A percentile compares a stretch with the other conserved stretches of the same genome.
Conservation (phyloP, 352 stramenopile genomes). For the Pythium monospermum region DNA sequence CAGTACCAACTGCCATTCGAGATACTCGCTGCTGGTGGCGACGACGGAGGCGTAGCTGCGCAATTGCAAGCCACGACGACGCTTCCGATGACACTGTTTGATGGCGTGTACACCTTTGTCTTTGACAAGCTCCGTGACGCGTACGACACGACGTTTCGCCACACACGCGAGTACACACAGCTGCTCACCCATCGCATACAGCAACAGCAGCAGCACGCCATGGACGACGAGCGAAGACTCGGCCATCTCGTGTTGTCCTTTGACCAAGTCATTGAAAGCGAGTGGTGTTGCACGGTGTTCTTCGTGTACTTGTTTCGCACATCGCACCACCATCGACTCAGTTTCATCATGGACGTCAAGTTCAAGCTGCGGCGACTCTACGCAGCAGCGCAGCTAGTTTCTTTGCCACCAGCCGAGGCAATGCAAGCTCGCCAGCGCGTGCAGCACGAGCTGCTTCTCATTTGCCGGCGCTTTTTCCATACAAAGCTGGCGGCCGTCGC, state of each 20-base stretch:
- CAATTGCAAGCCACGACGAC: slow-evolving; percentile 1
- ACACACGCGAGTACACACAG: slow-evolving; percentile 27
- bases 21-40: neutral
- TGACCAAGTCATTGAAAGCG: slow-evolving; percentile 52
- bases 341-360: slow-evolving; percentile 52
- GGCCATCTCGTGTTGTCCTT: slow-evolving; percentile 30
- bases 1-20: slow-evolving; percentile 14
- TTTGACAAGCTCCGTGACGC: slow-evolving; percentile 22
- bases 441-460: slow-evolving; percentile 16
- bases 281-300: slow-evolving; percentile 69
- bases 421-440: slow-evolving; percentile 6
- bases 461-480: slow-evolving; percentile 26
- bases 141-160: slow-evolving; percentile 28
- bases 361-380: slow-evolving; percentile 46
- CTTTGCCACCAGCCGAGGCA: slow-evolving; percentile 2
- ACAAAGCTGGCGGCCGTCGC: slow-evolving; percentile 14
- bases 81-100: slow-evolving; percentile 27
- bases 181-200: slow-evolving; percentile 17
- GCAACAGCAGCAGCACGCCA: slow-evolving; percentile 7
- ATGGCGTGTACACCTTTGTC: slow-evolving; percentile 23
- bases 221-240: slow-evolving; percentile 11
- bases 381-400: slow-evolving; percentile 1
- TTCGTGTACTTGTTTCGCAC: slow-evolving; percentile 66
- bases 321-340: slow-evolving; percentile 43
- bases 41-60: neutral